These are phyloP conservation scores for Penicillium aurantiogriseum DNA, from an alignment of 2,329 filamentous ascomycete genomes.

Conservation along the genomic window DNA sequence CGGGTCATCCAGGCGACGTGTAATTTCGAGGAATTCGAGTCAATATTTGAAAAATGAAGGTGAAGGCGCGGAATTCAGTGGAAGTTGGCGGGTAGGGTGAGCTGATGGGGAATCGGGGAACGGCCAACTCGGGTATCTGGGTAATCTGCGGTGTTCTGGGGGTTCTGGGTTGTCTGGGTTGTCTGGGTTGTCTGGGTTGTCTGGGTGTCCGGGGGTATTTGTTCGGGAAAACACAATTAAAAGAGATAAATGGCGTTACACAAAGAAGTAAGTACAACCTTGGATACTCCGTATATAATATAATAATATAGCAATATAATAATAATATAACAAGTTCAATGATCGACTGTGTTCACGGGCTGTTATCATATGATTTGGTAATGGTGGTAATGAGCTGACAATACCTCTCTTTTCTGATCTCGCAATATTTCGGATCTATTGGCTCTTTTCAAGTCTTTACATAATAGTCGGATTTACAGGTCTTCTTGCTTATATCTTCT, in stretches of 20 bases:
- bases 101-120: slow-evolving; percentile 2
- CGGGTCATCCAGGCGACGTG: slow-evolving; percentile 24
- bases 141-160: background rate
- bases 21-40: background rate
- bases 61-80: background rate
- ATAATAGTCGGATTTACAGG: background rate
- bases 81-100: background rate
- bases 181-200: background rate
- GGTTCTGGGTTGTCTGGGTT: background rate
- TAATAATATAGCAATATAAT: no score
- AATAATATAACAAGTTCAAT: background rate
- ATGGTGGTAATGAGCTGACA: background rate
- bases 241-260: background rate
- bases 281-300: background rate
- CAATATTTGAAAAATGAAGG: background rate
- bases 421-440: background rate
- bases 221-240: background rate
- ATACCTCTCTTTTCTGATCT: background rate
- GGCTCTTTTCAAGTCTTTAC: background rate
- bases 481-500: background rate
- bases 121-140: slow-evolving; percentile 3
- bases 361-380: slow-evolving; percentile 1
- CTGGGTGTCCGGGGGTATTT: background rate
- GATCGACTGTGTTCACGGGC: background rate
- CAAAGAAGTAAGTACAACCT: background rate